Percentiles rank a stretch among this genome's conserved stretches.
These are phyloP conservation scores for Ustilago xerochloae DNA, from an alignment of 1,284 basidiomycete species.

Conservation along the genomic window DNA sequence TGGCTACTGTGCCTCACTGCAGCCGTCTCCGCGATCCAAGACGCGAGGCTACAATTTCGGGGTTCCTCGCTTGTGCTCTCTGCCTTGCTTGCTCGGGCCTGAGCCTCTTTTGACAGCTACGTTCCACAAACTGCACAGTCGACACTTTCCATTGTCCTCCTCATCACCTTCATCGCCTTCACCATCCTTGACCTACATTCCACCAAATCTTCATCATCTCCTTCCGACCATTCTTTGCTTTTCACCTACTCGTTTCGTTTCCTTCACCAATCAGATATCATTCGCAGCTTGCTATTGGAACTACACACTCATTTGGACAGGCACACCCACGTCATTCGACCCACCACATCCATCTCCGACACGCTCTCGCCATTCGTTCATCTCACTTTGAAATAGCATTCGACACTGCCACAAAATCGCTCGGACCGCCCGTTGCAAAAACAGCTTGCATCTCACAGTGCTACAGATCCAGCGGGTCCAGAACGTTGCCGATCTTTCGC, in stretches of 20 bases:
- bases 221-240: not conserved
- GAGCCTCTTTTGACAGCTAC: not conserved
- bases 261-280: not conserved
- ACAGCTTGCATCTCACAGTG: not conserved
- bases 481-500: not conserved
- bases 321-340: not conserved
- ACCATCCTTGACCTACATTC: not conserved
- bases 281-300: not conserved
- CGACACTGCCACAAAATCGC: conserved; percentile 10
- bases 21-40: conserved; percentile 1
- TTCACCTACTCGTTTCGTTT: not conserved
- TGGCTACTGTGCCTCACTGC: not conserved
- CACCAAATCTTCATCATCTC: not conserved
- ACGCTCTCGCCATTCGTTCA: too few species aligned
- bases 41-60: conserved; percentile 24
- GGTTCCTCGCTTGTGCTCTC: conserved; percentile 11
- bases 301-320: conserved; percentile 1
- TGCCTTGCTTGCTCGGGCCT: not conserved
- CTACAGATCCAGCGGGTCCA: not conserved
- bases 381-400: not conserved
- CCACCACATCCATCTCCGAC: too few species aligned
- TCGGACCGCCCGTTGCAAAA: not conserved
- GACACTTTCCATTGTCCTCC: not conserved
- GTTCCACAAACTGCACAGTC: not conserved
- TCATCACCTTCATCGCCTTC: not conserved